Percentiles rank a stretch among this genome's conserved stretches.
Conservation (phyloP, 2,329 filamentous ascomycete species). For the Cordyceps militaris region DNA sequence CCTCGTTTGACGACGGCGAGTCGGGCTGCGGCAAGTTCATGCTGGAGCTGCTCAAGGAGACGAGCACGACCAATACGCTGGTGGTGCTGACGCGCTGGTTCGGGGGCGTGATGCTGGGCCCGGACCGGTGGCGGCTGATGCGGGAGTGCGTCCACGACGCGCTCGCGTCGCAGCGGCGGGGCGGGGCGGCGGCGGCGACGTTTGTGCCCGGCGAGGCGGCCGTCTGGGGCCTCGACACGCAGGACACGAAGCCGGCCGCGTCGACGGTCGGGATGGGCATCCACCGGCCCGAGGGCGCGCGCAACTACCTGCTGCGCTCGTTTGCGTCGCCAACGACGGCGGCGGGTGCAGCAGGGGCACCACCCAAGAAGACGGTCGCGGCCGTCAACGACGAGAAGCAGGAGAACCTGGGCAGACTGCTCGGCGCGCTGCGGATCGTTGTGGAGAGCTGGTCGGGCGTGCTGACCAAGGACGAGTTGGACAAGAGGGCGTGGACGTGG, state of each 20-base stretch:
- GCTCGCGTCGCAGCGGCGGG: conserved; percentile 40
- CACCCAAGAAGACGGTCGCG: conserved; percentile 43
- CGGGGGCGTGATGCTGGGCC: conserved; percentile 53
- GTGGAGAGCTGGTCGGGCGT: conserved; percentile 67
- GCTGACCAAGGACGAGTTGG: conserved; percentile 58
- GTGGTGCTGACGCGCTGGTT: conserved; percentile 58
- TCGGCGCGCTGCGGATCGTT: conserved; percentile 64
- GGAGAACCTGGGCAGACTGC: conserved; percentile 59
- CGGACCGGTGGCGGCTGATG: conserved; percentile 58
- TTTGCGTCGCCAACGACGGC: conserved; percentile 44
- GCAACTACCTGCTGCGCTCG: conserved; percentile 49
- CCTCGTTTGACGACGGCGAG: conserved; percentile 56
- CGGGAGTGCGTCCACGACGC: conserved; percentile 48
- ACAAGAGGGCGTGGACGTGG: conserved; percentile 73
- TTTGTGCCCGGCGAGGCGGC: conserved; percentile 43
- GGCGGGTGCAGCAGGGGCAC: conserved; percentile 10
- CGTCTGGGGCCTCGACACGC: conserved; percentile 53
- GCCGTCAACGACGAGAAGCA: conserved; percentile 55
- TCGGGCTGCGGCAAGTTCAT: conserved; percentile 50
- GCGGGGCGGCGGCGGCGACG: conserved; percentile 22
- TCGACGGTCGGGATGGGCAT: conserved; percentile 56
- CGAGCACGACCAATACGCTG: conserved; percentile 42
- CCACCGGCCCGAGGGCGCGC: conserved; percentile 64
- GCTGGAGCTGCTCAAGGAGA: conserved; percentile 45
- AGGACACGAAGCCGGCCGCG: conserved; percentile 38